Evolutionary conservation across 768 basidiomycete genomes (phyloP).

Genomic region (Neoboletus magnificus): DNA sequence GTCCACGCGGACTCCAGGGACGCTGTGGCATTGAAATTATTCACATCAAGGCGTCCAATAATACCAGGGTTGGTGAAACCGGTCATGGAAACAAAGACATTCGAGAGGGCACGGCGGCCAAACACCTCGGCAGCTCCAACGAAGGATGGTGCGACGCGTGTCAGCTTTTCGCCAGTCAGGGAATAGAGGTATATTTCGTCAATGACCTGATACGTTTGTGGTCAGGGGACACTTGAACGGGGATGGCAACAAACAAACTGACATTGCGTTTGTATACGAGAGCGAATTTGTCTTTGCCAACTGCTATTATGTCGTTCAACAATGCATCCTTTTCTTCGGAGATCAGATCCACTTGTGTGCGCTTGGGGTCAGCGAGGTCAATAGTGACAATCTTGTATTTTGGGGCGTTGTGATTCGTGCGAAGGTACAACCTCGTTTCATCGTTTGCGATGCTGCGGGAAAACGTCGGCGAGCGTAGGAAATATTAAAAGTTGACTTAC

Average conservation of each 20-base stretch:
- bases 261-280: slow-evolving; percentile 73
- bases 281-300: slow-evolving; percentile 56
- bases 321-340: slow-evolving; percentile 64
- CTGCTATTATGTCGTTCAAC: slow-evolving; percentile 46
- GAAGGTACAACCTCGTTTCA: slow-evolving; percentile 57
- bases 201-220: slow-evolving; percentile 47
- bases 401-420: slow-evolving; percentile 64
- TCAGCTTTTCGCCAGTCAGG: slow-evolving; percentile 47
- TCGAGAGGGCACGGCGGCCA: slow-evolving; percentile 49
- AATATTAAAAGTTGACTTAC: slow-evolving; percentile 38
- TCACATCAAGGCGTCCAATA: slow-evolving; percentile 61
- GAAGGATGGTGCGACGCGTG: slow-evolving; percentile 59
- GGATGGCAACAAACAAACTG: slow-evolving; percentile 22
- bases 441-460: slow-evolving; percentile 58
- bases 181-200: slow-evolving; percentile 77
- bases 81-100: slow-evolving; percentile 61
- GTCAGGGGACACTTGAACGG: slow-evolving; percentile 1
- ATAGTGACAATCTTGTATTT: slow-evolving; percentile 64
- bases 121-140: slow-evolving; percentile 61
- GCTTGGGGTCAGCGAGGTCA: slow-evolving; percentile 50
- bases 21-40: slow-evolving; percentile 16
- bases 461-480: not conserved
- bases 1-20: slow-evolving; percentile 53
- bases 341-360: slow-evolving; percentile 56
- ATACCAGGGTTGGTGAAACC: slow-evolving; percentile 74